Evolutionary conservation across 805 yeast species (phyloP).

Genomic region (Yarrowia sp.): DNA sequence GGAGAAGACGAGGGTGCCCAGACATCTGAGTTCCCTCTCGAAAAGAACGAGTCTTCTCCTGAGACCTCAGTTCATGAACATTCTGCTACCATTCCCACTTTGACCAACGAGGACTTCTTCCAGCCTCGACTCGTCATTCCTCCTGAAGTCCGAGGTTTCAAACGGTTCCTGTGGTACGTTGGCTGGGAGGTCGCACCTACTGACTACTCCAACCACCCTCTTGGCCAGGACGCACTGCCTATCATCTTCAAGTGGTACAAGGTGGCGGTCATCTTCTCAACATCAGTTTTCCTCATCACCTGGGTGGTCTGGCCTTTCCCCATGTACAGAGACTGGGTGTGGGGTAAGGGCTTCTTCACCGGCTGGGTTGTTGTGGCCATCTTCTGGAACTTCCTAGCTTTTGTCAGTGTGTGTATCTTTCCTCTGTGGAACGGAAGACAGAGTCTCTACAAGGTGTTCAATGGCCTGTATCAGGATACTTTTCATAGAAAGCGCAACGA

Average conservation of each 20-base stretch:
- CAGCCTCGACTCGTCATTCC: slow-evolving; percentile 9
- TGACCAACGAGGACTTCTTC: not conserved
- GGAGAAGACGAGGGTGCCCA: not conserved
- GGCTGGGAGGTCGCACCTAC: slow-evolving; percentile 21
- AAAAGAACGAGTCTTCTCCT: not conserved
- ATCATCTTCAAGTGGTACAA: slow-evolving; percentile 26
- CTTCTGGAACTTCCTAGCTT: slow-evolving; percentile 59
- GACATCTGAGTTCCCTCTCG: not conserved
- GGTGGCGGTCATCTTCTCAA: slow-evolving; percentile 19
- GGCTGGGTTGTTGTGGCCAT: slow-evolving; percentile 77
- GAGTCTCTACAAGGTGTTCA: slow-evolving; percentile 4
- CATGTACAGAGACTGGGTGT: slow-evolving; percentile 66
- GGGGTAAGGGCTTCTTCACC: slow-evolving; percentile 65
- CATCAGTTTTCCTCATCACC: slow-evolving; percentile 47
- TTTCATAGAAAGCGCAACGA: not conserved
- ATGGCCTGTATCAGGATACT: not conserved
- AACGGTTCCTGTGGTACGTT: slow-evolving; percentile 10
- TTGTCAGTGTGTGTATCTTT: slow-evolving; percentile 39
- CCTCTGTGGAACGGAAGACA: slow-evolving; percentile 49
- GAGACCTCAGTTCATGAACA: slow-evolving; percentile 10
- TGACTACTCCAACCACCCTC: slow-evolving; percentile 25
- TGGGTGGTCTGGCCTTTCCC: slow-evolving; percentile 82
- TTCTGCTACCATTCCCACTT: not conserved
- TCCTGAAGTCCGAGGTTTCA: not conserved
- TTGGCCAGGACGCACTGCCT: slow-evolving; percentile 22